Evolutionary conservation across 106 monocot species (phyloP).

Genomic region (Amphibolis antarctica): DNA sequence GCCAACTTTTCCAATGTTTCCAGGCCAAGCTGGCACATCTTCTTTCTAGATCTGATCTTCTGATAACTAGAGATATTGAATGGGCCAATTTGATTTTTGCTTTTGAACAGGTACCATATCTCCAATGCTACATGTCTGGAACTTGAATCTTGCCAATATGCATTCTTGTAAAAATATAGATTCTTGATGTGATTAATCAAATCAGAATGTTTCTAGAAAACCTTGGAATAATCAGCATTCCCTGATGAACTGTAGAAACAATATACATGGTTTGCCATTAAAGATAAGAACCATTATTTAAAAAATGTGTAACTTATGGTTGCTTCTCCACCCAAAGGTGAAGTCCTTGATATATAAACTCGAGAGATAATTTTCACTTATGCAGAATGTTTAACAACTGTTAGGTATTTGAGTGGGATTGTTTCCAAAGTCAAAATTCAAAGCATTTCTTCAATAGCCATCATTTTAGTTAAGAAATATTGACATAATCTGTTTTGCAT

Average conservation of each 20-base stretch:
- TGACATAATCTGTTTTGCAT: too few relatives aligned
- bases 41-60: slow-evolving; percentile 65
- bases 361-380: background rate
- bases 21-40: slow-evolving; percentile 65
- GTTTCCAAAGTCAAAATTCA: too few relatives aligned
- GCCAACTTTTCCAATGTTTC: background rate
- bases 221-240: too few relatives aligned
- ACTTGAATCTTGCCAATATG: background rate
- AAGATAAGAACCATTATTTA: background rate
- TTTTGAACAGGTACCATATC: slow-evolving; percentile 74
- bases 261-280: too few relatives aligned
- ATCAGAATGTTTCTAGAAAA: too few relatives aligned
- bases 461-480: too few relatives aligned
- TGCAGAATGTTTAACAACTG: too few relatives aligned
- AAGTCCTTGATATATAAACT: background rate
- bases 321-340: background rate
- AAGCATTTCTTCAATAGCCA: too few relatives aligned
- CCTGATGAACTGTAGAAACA: too few relatives aligned
- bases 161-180: background rate
- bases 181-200: too few relatives aligned
- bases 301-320: background rate
- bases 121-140: background rate
- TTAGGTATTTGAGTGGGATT: too few relatives aligned
- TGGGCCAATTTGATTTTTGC: slow-evolving; percentile 98
- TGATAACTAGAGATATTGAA: slow-evolving; percentile 95